Evolutionary conservation across 495 filamentous ascomycete species (phyloP).

Genomic region (Oidiodendron maius): DNA sequence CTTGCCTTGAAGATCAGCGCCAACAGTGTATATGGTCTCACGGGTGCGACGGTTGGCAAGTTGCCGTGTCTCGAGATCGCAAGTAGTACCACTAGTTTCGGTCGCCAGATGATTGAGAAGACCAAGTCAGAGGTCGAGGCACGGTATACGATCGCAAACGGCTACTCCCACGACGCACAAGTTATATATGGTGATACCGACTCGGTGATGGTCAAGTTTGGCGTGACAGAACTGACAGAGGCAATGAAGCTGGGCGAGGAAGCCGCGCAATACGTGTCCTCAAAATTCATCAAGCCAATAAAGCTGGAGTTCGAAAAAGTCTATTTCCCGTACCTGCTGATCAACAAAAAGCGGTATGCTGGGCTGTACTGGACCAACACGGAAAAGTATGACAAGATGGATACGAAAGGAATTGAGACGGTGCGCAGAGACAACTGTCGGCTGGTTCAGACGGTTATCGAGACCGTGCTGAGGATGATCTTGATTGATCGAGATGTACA

Average conservation of each 20-base stretch:
- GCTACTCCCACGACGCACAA: constrained; percentile 86
- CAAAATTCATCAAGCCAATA: constrained; percentile 91
- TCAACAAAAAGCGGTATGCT: constrained; percentile 99
- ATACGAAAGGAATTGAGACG: constrained; percentile 98
- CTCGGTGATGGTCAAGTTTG: constrained; percentile 99
- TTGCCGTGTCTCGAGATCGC: constrained; percentile 92
- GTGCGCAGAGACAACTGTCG: constrained; percentile 95
- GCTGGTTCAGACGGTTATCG: constrained; percentile 93
- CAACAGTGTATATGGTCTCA: constrained; percentile 97
- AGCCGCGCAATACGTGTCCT: constrained; percentile 78
- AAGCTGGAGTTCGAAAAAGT: constrained; percentile 99
- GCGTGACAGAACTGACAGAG: constrained; percentile 71
- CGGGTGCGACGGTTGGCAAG: constrained; percentile 92
- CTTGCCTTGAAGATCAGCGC: constrained; percentile 94
- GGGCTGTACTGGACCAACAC: constrained; percentile 95
- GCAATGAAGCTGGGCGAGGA: constrained; percentile 94
- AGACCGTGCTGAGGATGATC: constrained; percentile 92
- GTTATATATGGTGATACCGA: constrained; percentile 99
- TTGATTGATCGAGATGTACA: constrained; percentile 86
- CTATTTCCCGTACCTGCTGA: constrained; percentile 95
- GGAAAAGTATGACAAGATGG: constrained; percentile 98
- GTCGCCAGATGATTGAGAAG: constrained; percentile 96
- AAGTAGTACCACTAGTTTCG: constrained; percentile 92
- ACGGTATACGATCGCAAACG: constrained; percentile 85
- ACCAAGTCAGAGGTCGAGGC: constrained; percentile 90